Percentiles rank a stretch among this genome's conserved stretches.
Evolutionary conservation across 495 filamentous ascomycete genomes (phyloP).

Genomic region (Extremus antarcticus): DNA sequence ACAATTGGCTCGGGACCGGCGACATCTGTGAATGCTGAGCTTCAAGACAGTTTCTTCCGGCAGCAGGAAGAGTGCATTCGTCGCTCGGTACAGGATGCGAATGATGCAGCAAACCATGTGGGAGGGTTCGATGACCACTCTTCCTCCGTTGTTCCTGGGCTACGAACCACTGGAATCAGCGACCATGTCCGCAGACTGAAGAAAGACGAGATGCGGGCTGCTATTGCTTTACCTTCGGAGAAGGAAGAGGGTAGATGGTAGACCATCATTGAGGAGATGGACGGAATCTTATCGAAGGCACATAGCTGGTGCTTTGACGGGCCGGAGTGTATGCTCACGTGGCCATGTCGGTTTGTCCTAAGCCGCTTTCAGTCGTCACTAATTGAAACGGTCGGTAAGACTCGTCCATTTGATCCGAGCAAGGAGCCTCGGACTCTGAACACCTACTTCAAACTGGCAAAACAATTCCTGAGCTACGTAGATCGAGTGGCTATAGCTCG

Average conservation of each 20-base stretch:
- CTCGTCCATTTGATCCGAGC: background rate
- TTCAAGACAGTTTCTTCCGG: background rate
- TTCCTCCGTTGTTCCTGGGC: background rate
- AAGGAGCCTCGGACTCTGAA: background rate
- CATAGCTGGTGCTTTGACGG: conserved; percentile 3
- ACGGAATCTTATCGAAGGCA: background rate
- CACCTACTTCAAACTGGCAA: background rate
- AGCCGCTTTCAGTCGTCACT: conserved; percentile 2
- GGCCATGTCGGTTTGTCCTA: conserved; percentile 1
- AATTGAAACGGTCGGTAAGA: background rate
- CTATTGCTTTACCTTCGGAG: background rate
- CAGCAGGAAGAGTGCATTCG: background rate
- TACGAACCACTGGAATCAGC: background rate
- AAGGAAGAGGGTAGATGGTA: background rate
- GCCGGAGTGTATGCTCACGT: conserved; percentile 2
- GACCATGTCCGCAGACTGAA: background rate
- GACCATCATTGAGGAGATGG: background rate
- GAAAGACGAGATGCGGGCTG: background rate
- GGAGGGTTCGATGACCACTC: background rate
- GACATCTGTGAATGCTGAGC: background rate
- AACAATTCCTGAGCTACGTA: background rate
- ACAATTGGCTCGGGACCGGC: background rate
- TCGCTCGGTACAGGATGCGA: background rate
- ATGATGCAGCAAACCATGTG: background rate
- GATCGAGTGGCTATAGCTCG: background rate